phyloP scores from a whole-genome alignment of 2,329 filamentous ascomycete species.

The Colletotrichum phormii region DNA sequence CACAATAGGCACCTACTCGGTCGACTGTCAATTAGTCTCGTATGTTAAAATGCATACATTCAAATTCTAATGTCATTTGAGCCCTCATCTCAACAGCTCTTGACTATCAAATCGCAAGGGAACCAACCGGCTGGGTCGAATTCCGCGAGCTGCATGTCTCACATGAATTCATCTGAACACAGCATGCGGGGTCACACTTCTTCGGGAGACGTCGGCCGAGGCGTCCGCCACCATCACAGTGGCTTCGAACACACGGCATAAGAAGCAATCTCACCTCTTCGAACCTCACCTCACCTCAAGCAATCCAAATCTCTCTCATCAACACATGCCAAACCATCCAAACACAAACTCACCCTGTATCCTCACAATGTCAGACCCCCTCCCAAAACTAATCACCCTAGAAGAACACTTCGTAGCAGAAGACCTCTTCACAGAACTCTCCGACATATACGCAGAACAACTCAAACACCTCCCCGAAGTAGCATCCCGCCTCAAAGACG shows the following conservation, averaged over 20 bases:
- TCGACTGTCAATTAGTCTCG: too few species aligned
- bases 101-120: too few species aligned
- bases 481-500: conserved; percentile 40
- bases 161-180: not conserved
- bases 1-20: too few species aligned
- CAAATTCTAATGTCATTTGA: too few species aligned
- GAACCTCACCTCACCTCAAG: not conserved
- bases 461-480: conserved; percentile 39
- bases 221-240: not conserved
- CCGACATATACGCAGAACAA: conserved; percentile 37
- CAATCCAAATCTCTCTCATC: not conserved
- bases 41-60: too few species aligned
- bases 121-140: too few species aligned
- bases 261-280: not conserved
- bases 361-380: not conserved
- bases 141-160: not conserved
- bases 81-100: too few species aligned
- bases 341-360: not conserved
- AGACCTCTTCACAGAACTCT: conserved; percentile 31
- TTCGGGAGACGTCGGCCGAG: not conserved
- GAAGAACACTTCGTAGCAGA: conserved; percentile 53
- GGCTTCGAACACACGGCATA: not conserved
- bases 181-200: not conserved
- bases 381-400: conserved; percentile 51
- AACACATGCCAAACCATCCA: not conserved